Conservation (phyloP, 2,329 filamentous ascomycete species). For the Boeremia lycopersici region DNA sequence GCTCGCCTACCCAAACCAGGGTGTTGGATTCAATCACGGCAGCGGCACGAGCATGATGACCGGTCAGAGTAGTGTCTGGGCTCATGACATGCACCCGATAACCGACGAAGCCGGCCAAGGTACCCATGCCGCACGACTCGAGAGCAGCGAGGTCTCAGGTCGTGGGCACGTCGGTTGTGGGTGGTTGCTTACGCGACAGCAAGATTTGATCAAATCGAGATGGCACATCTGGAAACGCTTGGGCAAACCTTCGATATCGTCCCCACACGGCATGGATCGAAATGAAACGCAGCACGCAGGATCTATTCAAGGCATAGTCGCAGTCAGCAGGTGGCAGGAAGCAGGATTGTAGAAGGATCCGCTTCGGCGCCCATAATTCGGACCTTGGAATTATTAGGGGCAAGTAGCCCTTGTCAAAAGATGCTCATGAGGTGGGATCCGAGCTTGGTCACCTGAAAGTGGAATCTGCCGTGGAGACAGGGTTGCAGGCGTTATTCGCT, state of each 20-base stretch:
- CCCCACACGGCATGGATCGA: slow-evolving; percentile 17
- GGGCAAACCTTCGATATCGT: slow-evolving; percentile 8
- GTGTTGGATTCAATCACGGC: slow-evolving; percentile 1
- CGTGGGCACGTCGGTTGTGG: neutral
- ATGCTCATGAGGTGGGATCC: slow-evolving; percentile 18
- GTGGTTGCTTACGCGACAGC: no score
- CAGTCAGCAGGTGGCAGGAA: slow-evolving; percentile 6
- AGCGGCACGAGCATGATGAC: neutral
- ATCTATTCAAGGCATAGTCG: slow-evolving; percentile 13
- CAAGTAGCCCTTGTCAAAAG: slow-evolving; percentile 9
- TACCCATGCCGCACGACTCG: slow-evolving; percentile 3
- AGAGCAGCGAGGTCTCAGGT: neutral
- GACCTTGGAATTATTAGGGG: slow-evolving; percentile 7
- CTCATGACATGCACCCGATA: neutral
- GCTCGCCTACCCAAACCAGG: slow-evolving; percentile 11
- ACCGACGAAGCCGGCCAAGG: slow-evolving; percentile 3
- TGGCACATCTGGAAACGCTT: slow-evolving; percentile 3
- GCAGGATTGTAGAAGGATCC: slow-evolving; percentile 16
- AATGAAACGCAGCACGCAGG: slow-evolving; percentile 17
- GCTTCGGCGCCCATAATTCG: slow-evolving; percentile 15
- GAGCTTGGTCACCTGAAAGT: slow-evolving; percentile 13
- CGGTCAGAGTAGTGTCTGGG: slow-evolving; percentile 9
- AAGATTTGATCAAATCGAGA: slow-evolving; percentile 5
- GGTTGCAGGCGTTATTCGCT: slow-evolving; percentile 14
- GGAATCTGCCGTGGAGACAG: slow-evolving; percentile 10